Conservation (phyloP, 306 rosid species). For the Carpinus fangiana region DNA sequence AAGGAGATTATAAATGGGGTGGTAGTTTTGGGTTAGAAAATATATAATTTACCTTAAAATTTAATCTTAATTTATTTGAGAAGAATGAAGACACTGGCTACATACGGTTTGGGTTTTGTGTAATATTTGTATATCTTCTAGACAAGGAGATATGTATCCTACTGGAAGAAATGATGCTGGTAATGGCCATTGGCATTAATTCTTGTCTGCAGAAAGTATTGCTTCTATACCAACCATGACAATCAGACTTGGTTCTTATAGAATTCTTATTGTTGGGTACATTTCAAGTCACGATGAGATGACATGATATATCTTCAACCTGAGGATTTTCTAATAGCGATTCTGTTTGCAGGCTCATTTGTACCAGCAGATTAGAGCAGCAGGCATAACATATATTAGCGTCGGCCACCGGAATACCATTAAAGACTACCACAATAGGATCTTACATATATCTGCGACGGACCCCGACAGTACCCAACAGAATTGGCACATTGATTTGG, state of each 20-base stretch:
- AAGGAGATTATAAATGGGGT: no score
- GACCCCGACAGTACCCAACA: conserved; percentile 36
- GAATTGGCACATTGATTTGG: conserved; percentile 67
- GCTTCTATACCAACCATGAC: neutral
- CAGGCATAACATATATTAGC: conserved; percentile 83
- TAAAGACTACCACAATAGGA: conserved; percentile 49
- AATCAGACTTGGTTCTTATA: neutral
- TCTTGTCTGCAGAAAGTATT: neutral
- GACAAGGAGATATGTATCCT: neutral
- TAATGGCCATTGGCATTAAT: neutral
- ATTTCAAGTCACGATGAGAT: neutral
- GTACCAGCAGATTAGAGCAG: conserved; percentile 62
- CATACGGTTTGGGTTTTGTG: neutral
- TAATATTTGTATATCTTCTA: neutral
- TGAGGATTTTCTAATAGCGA: conserved; percentile 21
- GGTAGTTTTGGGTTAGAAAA: neutral
- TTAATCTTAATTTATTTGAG: no score
- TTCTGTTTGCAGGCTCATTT: conserved; percentile 65
- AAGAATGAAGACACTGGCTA: neutral
- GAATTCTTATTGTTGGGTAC: neutral
- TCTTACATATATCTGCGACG: conserved; percentile 50
- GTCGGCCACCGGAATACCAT: conserved; percentile 81
- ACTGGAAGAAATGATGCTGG: neutral
- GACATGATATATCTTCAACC: conserved; percentile 2
- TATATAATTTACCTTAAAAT: no score